Percentiles rank a stretch among this genome's conserved stretches.
phyloP scores from a whole-genome alignment of 306 rosid genomes.

The Rosa persica region DNA sequence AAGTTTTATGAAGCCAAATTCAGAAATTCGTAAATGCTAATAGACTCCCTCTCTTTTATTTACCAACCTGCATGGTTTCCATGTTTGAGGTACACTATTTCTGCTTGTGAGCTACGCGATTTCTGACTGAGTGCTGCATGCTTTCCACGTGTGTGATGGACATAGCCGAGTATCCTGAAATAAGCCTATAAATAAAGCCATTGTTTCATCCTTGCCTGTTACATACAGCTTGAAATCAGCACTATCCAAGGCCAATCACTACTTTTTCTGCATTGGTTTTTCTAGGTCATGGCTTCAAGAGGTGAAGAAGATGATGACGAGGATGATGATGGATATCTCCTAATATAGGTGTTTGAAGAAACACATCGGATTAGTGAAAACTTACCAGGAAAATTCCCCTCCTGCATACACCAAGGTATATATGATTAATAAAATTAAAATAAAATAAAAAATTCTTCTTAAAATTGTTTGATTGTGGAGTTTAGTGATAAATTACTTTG shows the following conservation, averaged over 20 bases:
- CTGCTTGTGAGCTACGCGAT: neutral
- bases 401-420: neutral
- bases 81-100: neutral
- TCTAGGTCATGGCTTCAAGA: neutral
- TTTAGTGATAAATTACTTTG: neutral
- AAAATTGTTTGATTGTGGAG: neutral
- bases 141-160: neutral
- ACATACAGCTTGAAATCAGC: neutral
- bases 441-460: neutral
- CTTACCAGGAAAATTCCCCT: neutral
- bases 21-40: neutral
- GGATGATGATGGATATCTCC: conserved; percentile 2
- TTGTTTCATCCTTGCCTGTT: neutral
- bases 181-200: neutral
- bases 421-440: neutral
- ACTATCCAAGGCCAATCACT: neutral
- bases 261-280: neutral
- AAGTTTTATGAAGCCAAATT: neutral
- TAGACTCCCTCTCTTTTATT: neutral
- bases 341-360: neutral
- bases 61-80: neutral
- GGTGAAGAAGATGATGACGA: conserved; percentile 1
- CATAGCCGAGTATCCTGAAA: neutral
- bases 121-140: neutral
- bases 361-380: neutral